Conservation (phyloP, 2,329 filamentous ascomycete genomes). For the Penicillium sp. region DNA sequence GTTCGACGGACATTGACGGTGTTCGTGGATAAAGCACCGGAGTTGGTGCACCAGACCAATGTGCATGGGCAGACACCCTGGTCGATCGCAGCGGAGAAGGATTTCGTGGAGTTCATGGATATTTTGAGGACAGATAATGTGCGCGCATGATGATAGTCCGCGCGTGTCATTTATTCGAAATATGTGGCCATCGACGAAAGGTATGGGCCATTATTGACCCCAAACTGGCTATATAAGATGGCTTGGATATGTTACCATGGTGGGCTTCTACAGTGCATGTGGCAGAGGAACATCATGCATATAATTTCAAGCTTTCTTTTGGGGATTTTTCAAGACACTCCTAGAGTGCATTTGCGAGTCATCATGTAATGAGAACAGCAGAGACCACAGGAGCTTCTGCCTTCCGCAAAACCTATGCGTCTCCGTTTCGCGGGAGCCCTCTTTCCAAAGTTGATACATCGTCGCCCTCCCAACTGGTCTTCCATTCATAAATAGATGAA, state of each 20-base stretch:
- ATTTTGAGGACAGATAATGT: not conserved
- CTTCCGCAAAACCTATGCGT: not conserved
- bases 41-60: slow-evolving; percentile 2
- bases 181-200: not conserved
- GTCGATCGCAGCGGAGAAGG: not conserved
- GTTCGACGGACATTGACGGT: not conserved
- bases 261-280: too few species aligned
- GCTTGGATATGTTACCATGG: not conserved
- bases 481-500: not conserved
- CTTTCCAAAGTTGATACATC: not conserved
- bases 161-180: not conserved
- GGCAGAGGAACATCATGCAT: too few species aligned
- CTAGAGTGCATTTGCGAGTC: too few species aligned
- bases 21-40: slow-evolving; percentile 6
- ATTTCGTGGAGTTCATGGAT: not conserved
- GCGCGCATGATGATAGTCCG: not conserved
- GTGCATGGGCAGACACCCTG: not conserved
- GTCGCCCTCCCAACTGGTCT: not conserved
- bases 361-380: not conserved
- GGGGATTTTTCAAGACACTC: too few species aligned
- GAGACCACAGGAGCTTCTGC: not conserved
- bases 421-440: not conserved
- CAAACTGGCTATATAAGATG: not conserved
- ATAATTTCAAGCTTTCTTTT: too few species aligned
- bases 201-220: not conserved